These are phyloP conservation scores for Podospora australis DNA, from an alignment of 495 filamentous ascomycete species.

Conservation along the genomic window DNA sequence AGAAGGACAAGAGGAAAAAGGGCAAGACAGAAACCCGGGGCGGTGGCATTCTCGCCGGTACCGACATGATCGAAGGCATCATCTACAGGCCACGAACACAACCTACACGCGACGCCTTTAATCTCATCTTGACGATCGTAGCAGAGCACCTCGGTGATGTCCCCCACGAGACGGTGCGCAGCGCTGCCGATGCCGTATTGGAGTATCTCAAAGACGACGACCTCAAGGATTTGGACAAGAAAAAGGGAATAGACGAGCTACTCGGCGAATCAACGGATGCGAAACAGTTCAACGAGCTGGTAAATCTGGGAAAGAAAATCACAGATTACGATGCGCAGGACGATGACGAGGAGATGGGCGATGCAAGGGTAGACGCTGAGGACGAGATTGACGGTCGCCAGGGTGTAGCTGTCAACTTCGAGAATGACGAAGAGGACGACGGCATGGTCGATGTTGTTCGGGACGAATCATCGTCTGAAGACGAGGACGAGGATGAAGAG, in stretches of 20 bases:
- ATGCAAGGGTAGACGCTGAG: conserved; percentile 62
- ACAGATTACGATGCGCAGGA: conserved; percentile 98
- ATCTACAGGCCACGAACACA: conserved; percentile 83
- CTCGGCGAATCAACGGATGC: conserved; percentile 72
- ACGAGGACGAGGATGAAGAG: conserved; percentile 58
- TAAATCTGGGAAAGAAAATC: conserved; percentile 97
- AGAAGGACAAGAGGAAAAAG: conserved; percentile 62
- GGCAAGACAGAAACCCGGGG: conserved; percentile 72
- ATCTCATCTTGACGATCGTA: conserved; percentile 87
- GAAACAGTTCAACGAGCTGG: conserved; percentile 93
- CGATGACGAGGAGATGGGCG: conserved; percentile 84
- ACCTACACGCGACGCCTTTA: conserved; percentile 90
- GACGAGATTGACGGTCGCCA: conserved; percentile 86
- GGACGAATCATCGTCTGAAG: conserved; percentile 82
- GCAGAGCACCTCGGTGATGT: conserved; percentile 87
- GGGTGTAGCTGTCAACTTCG: conserved; percentile 95
- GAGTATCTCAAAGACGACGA: conserved; percentile 92
- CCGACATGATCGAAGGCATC: conserved; percentile 81
- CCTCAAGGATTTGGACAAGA: conserved; percentile 96
- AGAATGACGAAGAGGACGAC: conserved; percentile 86
- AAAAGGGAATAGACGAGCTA: conserved; percentile 93
- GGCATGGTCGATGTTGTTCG: conserved; percentile 72
- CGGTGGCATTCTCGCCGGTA: conserved; percentile 74
- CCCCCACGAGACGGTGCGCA: conserved; percentile 81
- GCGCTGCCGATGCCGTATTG: conserved; percentile 89